Evolutionary conservation across 2,329 filamentous ascomycete species (phyloP), one percentile per base, ranked within the genome.

Genomic region (Thelonectria rubi): DNA sequence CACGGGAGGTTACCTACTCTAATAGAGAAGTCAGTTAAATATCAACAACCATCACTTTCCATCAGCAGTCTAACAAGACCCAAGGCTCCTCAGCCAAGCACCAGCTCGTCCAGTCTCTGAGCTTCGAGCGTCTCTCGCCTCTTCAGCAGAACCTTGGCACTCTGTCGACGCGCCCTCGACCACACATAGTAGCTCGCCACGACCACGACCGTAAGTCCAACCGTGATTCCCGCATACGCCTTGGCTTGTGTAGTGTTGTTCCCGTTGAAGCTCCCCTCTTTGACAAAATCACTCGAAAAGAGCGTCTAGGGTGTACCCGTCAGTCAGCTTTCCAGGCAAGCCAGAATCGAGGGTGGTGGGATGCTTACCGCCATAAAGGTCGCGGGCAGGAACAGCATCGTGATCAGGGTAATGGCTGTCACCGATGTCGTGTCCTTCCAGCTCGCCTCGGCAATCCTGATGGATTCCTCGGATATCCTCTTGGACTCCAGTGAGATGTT

Each of bases 281-380:
- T 37, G 2, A 37, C 34, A 11, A 37, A 37, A 15, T 37, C 34
- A 10, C 34, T 37, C 11, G 34, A 37, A 7, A 37, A 37, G 34
- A 37, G 34, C 34, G 34, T 37, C 34, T 37, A 34, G 11, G 9
- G 10, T 4, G 24, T 3, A 12, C 3, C 11, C 9, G 9, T 5
- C 14, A 34, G 9, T 11, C 32, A 11, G 32, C 14, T n/a, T n/a
- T n/a, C n/a, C n/a, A n/a, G n/a, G n/a, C n/a, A n/a, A n/a, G n/a
- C n/a, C n/a, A n/a, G n/a, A n/a, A n/a, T n/a, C n/a, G n/a, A n/a
- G n/a, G n/a, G n/a, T n/a, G n/a, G n/a, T n/a, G n/a, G n/a, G n/a
- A 48, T 48, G 6, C 45, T 24, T 48, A 48, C 20, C 45, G 20
- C 45, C 45, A 48, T 26, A 20, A 48, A 48, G 14, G 17, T 48